Conservation (phyloP, 192 early-diverging fungal genomes). For the Coemansia sp. region DNA sequence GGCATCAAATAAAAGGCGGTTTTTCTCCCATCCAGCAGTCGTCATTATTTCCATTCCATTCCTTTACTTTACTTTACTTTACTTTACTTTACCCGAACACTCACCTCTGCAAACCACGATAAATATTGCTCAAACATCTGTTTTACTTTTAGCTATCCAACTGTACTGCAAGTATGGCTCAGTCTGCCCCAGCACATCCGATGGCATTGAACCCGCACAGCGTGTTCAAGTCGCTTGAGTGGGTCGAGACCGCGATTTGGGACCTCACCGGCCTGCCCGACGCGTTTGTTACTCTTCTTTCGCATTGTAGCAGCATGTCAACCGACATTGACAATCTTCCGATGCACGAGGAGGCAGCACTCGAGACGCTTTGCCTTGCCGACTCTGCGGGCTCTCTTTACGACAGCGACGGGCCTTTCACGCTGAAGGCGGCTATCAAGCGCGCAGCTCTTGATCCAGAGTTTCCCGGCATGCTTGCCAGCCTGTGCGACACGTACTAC, state of each 20-base stretch:
- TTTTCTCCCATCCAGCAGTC: too few species aligned
- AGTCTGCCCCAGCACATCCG: conserved; percentile 4
- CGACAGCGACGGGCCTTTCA: conserved; percentile 24
- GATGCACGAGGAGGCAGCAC: conserved; percentile 12
- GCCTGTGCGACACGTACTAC: conserved; percentile 44
- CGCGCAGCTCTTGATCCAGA: conserved; percentile 7
- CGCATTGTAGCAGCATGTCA: conserved; percentile 25
- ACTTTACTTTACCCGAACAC: not conserved
- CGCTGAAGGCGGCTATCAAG: conserved; percentile 26
- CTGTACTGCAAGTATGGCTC: conserved; percentile 6
- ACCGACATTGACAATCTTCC: conserved; percentile 13
- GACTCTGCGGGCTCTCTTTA: conserved; percentile 23
- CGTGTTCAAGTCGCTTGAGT: conserved; percentile 40
- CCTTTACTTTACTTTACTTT: too few species aligned
- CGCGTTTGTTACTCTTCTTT: conserved; percentile 29
- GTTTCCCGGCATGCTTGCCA: conserved; percentile 21
- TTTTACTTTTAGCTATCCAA: not conserved
- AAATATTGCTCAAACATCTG: not conserved
- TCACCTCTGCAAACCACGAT: not conserved
- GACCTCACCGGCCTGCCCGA: conserved; percentile 42
- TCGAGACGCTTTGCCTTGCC: conserved; percentile 13
- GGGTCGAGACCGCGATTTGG: conserved; percentile 35
- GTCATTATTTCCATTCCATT: too few species aligned
- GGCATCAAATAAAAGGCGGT: conserved; percentile 4
- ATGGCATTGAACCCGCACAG: conserved; percentile 7